Percentiles rank a stretch among this genome's conserved stretches.
phyloP scores from a whole-genome alignment of 345 rosid genomes.

The Populus nigra region DNA sequence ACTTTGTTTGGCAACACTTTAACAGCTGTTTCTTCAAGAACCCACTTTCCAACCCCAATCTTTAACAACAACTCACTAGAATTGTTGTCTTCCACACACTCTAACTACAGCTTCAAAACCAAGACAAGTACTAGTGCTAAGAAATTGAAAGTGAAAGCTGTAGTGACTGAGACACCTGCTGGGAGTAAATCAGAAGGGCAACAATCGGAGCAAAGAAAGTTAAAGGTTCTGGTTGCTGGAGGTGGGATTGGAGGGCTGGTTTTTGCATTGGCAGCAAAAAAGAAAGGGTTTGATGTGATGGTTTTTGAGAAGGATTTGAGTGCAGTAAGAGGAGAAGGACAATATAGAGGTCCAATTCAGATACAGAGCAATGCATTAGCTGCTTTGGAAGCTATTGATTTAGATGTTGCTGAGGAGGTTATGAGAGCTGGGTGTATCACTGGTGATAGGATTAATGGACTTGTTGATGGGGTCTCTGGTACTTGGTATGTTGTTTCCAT shows the following conservation, averaged over 20 bases:
- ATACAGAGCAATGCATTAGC: constrained; percentile 95
- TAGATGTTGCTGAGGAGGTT: constrained; percentile 79
- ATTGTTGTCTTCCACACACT: constrained; percentile 33
- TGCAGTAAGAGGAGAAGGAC: constrained; percentile 94
- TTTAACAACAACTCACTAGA: constrained; percentile 38
- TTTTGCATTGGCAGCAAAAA: constrained; percentile 84
- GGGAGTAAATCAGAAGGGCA: constrained; percentile 2
- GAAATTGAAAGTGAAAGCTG: constrained; percentile 39
- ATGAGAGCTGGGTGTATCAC: constrained; percentile 85
- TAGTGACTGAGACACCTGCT: constrained; percentile 30
- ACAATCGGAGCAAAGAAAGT: constrained; percentile 38
- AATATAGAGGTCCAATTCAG: constrained; percentile 95
- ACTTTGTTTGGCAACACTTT: constrained; percentile 52
- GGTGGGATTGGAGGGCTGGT: constrained; percentile 93
- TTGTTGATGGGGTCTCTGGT: constrained; percentile 92
- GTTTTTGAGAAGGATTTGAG: constrained; percentile 91
- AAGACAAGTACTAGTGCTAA: constrained; percentile 19
- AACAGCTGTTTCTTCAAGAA: constrained; percentile 45
- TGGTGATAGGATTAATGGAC: constrained; percentile 90
- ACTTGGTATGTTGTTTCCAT: constrained; percentile 54
- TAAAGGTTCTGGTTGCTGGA: constrained; percentile 75
- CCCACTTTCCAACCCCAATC: constrained; percentile 41
- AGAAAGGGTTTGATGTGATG: constrained; percentile 75
- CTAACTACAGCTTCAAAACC: constrained; percentile 27
- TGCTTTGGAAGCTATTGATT: constrained; percentile 91